These are phyloP conservation scores for Suhomyces emberorum DNA, from an alignment of 805 yeast genomes.

Conservation along the genomic window DNA sequence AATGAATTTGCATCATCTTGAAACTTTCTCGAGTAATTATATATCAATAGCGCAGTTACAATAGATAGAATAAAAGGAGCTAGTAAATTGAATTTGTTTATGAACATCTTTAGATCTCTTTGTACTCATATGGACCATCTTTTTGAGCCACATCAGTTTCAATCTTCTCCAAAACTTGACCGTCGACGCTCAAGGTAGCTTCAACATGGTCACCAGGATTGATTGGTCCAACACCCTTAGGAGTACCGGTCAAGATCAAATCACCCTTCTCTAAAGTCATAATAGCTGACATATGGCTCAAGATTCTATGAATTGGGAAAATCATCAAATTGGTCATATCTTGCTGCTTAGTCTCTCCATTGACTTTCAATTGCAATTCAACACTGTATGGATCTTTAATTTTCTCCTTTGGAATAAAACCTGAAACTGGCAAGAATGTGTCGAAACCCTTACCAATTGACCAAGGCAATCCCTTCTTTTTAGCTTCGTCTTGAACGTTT, in stretches of 20 bases:
- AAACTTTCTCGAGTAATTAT: too few species aligned
- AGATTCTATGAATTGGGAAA: slow-evolving; percentile 77
- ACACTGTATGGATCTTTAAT: slow-evolving; percentile 76
- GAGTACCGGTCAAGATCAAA: slow-evolving; percentile 91
- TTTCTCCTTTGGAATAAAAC: slow-evolving; percentile 59
- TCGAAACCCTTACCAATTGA: slow-evolving; percentile 94
- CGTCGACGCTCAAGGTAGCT: slow-evolving; percentile 60
- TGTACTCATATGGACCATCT: slow-evolving; percentile 44
- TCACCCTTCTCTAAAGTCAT: slow-evolving; percentile 93
- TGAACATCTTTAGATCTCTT: slow-evolving; percentile 28
- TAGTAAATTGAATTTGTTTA: too few species aligned
- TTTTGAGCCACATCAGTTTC: slow-evolving; percentile 52
- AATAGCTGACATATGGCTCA: slow-evolving; percentile 77
- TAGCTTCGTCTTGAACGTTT: slow-evolving; percentile 92
- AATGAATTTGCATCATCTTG: too few species aligned
- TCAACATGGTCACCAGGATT: slow-evolving; percentile 73
- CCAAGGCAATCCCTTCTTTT: slow-evolving; percentile 95
- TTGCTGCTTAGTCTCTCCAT: slow-evolving; percentile 66
- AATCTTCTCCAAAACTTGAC: slow-evolving; percentile 52
- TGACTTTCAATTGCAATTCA: slow-evolving; percentile 59
- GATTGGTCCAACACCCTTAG: slow-evolving; percentile 91
- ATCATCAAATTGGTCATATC: slow-evolving; percentile 83
- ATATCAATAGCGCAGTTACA: too few species aligned
- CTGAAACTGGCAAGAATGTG: slow-evolving; percentile 87
- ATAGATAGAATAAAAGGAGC: too few species aligned